Evolutionary conservation across 2,329 filamentous ascomycete genomes (phyloP).

Genomic region (Talaromyces sp.): DNA sequence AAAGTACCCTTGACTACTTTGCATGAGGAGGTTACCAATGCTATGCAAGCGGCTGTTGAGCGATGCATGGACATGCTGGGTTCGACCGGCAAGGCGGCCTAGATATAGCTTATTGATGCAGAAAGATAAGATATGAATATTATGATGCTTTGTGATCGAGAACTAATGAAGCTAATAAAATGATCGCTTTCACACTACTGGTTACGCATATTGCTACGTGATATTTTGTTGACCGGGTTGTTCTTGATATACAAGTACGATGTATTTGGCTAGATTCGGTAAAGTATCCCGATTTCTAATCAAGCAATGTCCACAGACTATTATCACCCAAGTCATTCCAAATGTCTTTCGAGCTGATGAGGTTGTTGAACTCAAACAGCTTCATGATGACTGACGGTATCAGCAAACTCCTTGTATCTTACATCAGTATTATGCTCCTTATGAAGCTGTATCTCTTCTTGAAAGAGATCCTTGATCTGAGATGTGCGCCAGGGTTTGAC

Average conservation of each 20-base stretch:
- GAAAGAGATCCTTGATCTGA: slow-evolving; percentile 25
- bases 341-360: not conserved
- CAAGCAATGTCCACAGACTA: not conserved
- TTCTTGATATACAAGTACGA: too few relatives aligned
- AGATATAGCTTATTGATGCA: not conserved
- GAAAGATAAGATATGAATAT: not conserved
- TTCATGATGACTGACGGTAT: not conserved
- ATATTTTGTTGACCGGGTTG: too few relatives aligned
- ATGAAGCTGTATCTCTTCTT: slow-evolving; percentile 26
- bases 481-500: slow-evolving; percentile 32
- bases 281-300: not conserved
- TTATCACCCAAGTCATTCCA: not conserved
- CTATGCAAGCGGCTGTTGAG: slow-evolving; percentile 56
- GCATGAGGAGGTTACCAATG: slow-evolving; percentile 53
- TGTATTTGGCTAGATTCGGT: not conserved
- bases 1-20: slow-evolving; percentile 51
- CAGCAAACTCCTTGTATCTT: not conserved
- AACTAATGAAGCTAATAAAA: not conserved
- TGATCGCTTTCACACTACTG: not conserved
- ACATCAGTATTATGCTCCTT: not conserved
- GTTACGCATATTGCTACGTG: too few relatives aligned
- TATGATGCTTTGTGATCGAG: not conserved
- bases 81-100: slow-evolving; percentile 38
- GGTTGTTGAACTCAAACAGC: not conserved
- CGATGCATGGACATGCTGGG: slow-evolving; percentile 52